Conservation (phyloP, 495 filamentous ascomycete genomes). For the Podospora sp. region DNA sequence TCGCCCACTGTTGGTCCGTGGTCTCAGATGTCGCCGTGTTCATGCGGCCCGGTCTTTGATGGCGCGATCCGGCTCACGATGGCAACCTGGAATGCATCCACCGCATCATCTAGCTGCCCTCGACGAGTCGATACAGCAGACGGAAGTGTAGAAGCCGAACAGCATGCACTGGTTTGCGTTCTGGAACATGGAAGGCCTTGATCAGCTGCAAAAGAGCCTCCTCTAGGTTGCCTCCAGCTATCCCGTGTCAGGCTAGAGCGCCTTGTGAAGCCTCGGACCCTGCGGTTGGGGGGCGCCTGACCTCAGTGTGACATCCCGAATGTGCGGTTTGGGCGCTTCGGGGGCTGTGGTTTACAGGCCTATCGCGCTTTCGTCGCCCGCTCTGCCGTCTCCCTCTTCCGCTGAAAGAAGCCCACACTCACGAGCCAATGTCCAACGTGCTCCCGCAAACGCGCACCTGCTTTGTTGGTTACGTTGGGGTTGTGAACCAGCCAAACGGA, state of each 20-base stretch:
- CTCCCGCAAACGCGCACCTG: neutral
- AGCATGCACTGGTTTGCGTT: neutral
- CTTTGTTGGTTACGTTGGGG: neutral
- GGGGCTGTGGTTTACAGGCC: neutral
- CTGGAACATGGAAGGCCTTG: neutral
- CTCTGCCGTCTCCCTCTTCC: neutral
- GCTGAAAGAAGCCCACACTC: neutral
- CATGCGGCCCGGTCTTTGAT: neutral
- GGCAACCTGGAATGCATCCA: neutral
- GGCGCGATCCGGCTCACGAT: neutral
- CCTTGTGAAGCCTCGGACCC: constrained; percentile 26
- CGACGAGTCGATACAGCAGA: neutral
- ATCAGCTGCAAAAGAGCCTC: neutral
- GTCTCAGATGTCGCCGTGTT: neutral
- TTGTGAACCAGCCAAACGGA: neutral
- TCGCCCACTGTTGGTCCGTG: neutral
- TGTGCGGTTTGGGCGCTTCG: constrained; percentile 10
- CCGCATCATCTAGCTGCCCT: too few relatives aligned
- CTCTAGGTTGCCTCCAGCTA: neutral
- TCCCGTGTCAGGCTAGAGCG: constrained; percentile 4
- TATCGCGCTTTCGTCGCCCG: neutral
- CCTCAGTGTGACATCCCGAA: constrained; percentile 35
- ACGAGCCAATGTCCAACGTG: neutral
- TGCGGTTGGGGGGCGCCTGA: constrained; percentile 26
- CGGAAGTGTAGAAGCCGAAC: neutral